phyloP scores from a whole-genome alignment of 2,329 filamentous ascomycete species.

The Exophiala alcalophila region DNA sequence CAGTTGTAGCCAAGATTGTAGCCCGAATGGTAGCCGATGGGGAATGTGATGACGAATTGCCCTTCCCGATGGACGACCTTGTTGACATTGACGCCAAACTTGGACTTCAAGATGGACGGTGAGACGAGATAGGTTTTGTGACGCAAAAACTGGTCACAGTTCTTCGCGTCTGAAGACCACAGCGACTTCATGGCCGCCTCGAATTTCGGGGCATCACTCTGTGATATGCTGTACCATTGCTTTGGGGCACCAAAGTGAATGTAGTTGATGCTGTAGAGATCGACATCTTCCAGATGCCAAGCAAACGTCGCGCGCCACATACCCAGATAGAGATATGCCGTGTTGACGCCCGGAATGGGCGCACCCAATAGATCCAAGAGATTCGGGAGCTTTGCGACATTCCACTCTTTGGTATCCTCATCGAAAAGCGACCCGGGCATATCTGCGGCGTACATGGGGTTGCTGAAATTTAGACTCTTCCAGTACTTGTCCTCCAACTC shows the following conservation, averaged over 20 bases:
- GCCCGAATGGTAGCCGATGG: conserved; percentile 96
- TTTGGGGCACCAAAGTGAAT: conserved; percentile 98
- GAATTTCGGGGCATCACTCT: conserved; percentile 87
- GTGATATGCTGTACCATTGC: conserved; percentile 99
- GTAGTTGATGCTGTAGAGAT: conserved; percentile 99
- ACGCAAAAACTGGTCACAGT: conserved; percentile 90
- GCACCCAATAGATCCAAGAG: conserved; percentile 89
- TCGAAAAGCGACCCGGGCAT: conserved; percentile 94
- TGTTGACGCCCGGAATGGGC: conserved; percentile 96
- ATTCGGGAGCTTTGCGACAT: conserved; percentile 90
- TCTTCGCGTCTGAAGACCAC: conserved; percentile 92
- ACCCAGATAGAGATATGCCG: conserved; percentile 92
- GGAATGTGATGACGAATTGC: conserved; percentile 97
- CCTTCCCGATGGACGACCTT: conserved; percentile 92
- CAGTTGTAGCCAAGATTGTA: conserved; percentile 99
- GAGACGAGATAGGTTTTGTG: conserved; percentile 98
- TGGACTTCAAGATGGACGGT: conserved; percentile 76
- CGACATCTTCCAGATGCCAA: conserved; percentile 97
- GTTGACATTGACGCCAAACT: conserved; percentile 95
- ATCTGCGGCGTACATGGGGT: conserved; percentile 92
- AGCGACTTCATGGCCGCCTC: conserved; percentile 80
- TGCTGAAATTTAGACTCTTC: conserved; percentile 94
- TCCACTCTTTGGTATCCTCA: conserved; percentile 80
- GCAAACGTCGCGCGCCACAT: conserved; percentile 99
- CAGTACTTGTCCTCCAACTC: conserved; percentile 94